phyloP scores from a whole-genome alignment of 2,329 filamentous ascomycete species.

The Aureobasidium mangrovei region DNA sequence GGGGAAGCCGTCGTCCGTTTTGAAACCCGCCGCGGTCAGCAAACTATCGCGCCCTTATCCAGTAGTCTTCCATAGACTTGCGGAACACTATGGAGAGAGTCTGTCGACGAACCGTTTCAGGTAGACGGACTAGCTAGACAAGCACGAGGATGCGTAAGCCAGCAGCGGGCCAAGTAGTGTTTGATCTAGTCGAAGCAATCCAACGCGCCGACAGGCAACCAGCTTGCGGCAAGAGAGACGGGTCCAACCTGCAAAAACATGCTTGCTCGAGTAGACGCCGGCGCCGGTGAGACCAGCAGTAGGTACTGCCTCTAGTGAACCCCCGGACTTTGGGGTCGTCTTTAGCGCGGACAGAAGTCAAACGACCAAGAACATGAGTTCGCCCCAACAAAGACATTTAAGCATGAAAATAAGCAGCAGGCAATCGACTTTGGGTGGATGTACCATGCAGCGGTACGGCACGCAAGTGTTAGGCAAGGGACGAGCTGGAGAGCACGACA shows the following conservation, averaged over 20 bases:
- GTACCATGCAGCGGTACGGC: constrained; percentile 10
- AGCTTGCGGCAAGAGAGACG: not conserved
- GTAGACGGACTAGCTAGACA: not conserved
- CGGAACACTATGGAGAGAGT: not conserved
- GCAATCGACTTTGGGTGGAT: constrained; percentile 1
- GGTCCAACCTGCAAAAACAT: not conserved
- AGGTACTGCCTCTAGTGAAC: not conserved
- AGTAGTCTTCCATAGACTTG: not conserved
- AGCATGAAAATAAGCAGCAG: constrained; percentile 12
- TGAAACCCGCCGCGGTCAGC: constrained; percentile 6
- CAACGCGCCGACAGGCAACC: constrained; percentile 1
- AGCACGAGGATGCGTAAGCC: constrained; percentile 3
- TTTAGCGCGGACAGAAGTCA: constrained; percentile 7
- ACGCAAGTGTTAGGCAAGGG: constrained; percentile 9
- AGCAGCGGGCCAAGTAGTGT: constrained; percentile 4
- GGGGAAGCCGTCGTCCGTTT: constrained; percentile 10
- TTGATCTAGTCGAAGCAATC: not conserved
- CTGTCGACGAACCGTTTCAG: not conserved
- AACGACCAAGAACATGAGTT: not conserved
- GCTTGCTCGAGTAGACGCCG: not conserved
- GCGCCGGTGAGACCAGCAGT: constrained; percentile 5
- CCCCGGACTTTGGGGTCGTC: not conserved
- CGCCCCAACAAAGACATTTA: not conserved
- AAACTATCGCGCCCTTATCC: constrained; percentile 9
- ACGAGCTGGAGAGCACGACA: constrained; percentile 9